phyloP scores from a whole-genome alignment of 163 green algal genomes.

The Coccomyxa subellipsoidea region DNA sequence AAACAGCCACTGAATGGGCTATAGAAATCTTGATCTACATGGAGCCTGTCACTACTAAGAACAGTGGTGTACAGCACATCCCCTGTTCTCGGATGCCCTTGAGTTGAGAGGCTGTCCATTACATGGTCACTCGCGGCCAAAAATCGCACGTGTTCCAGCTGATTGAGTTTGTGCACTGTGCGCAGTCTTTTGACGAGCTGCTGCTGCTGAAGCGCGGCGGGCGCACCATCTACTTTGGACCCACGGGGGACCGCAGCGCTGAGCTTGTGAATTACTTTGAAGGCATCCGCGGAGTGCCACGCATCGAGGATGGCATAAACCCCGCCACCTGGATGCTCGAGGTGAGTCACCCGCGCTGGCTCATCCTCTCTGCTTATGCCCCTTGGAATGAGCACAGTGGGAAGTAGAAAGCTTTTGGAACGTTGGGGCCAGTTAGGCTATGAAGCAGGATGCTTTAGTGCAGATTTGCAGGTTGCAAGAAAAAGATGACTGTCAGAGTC shows the following conservation, averaged over 20 bases:
- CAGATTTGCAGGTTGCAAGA: background rate
- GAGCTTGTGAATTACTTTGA: slow-evolving; percentile 66
- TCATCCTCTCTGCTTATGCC: slow-evolving; percentile 5
- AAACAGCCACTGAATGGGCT: no score
- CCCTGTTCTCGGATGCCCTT: no score
- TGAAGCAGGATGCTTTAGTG: no score
- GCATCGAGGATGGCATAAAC: background rate
- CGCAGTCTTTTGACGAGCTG: slow-evolving; percentile 50
- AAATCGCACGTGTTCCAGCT: no score
- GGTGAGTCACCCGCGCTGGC: slow-evolving; percentile 45
- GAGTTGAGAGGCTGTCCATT: no score
- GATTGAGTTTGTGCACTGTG: no score
- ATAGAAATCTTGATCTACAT: no score
- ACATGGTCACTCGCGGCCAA: no score
- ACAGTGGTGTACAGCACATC: no score
- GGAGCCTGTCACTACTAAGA: no score
- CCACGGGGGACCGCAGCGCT: slow-evolving; percentile 45
- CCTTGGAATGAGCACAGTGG: slow-evolving; percentile 46
- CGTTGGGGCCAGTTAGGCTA: slow-evolving; percentile 32
- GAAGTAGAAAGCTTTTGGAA: slow-evolving; percentile 64
- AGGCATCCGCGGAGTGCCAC: background rate
- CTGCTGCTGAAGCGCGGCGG: slow-evolving; percentile 57
- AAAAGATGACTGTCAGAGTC: slow-evolving; percentile 18
- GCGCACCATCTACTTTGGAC: slow-evolving; percentile 64
- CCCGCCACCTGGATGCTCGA: slow-evolving; percentile 49